A percentile compares a stretch with the other conserved stretches of the same genome.
These are phyloP conservation scores for Diatrype stigma DNA, from an alignment of 2,329 filamentous ascomycete species.

Conservation along the genomic window DNA sequence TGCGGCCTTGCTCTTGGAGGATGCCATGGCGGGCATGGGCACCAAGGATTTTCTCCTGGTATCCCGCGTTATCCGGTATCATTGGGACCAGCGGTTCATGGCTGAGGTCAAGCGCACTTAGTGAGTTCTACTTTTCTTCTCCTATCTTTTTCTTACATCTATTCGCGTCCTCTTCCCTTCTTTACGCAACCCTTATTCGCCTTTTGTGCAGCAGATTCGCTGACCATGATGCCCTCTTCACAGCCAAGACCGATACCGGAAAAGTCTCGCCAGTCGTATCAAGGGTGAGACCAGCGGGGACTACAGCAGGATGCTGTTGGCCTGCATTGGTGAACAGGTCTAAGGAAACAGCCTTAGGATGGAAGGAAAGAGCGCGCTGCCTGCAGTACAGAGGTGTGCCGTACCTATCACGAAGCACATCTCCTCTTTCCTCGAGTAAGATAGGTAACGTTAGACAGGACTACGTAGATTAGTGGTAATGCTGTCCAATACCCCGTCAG, in stretches of 20 bases:
- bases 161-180: not conserved
- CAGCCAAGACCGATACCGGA: conserved; percentile 59
- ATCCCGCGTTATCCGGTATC: conserved; percentile 69
- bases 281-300: conserved; percentile 81
- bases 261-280: conserved; percentile 65
- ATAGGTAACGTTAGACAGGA: too few relatives aligned
- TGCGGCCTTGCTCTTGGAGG: conserved; percentile 78
- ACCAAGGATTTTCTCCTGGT: conserved; percentile 83
- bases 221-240: not conserved
- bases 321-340: conserved; percentile 48
- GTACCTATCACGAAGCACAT: too few relatives aligned
- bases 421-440: too few relatives aligned
- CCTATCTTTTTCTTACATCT: not conserved
- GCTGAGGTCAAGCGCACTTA: conserved; percentile 77
- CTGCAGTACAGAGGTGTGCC: not conserved
- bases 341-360: too few relatives aligned
- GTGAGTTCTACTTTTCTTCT: not conserved
- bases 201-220: not conserved
- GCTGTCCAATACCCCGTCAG: too few relatives aligned
- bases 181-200: not conserved
- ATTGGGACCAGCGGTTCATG: conserved; percentile 77
- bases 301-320: conserved; percentile 73
- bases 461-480: too few relatives aligned
- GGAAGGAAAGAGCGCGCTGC: not conserved
- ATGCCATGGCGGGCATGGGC: conserved; percentile 79